Conservation (phyloP, 441 rosid species). For the Aquilaria agallochum region DNA sequence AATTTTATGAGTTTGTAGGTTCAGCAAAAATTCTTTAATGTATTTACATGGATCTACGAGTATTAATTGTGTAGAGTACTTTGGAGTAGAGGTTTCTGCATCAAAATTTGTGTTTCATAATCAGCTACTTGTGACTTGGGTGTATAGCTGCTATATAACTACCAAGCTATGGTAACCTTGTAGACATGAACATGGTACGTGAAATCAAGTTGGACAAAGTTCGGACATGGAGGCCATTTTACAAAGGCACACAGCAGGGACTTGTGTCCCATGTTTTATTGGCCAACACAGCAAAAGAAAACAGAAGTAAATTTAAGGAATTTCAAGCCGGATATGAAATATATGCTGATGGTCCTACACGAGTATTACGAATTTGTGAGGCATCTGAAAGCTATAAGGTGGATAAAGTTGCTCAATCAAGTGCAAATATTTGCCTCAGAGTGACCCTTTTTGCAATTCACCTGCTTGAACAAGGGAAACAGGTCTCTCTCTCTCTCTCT, state of each 20-base stretch:
- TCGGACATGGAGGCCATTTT: slow-evolving; percentile 91
- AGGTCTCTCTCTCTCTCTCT: slow-evolving; percentile 38
- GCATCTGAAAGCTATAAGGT: slow-evolving; percentile 48
- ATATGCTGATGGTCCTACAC: slow-evolving; percentile 86
- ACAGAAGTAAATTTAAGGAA: slow-evolving; percentile 36
- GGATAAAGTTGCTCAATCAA: slow-evolving; percentile 36
- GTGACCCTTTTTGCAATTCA: slow-evolving; percentile 60
- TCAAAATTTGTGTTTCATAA: too few relatives aligned
- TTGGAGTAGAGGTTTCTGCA: too few relatives aligned
- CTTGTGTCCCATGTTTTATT: slow-evolving; percentile 50
- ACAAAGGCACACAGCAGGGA: slow-evolving; percentile 48
- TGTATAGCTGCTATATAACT: neutral
- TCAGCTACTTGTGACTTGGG: too few relatives aligned
- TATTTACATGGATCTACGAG: too few relatives aligned
- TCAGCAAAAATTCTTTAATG: too few relatives aligned
- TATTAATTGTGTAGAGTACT: too few relatives aligned
- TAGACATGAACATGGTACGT: slow-evolving; percentile 64
- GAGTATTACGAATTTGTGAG: slow-evolving; percentile 86
- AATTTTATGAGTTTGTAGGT: too few relatives aligned
- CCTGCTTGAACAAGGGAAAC: slow-evolving; percentile 69
- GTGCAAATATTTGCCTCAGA: slow-evolving; percentile 69
- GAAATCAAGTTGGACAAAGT: slow-evolving; percentile 96
- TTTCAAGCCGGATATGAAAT: slow-evolving; percentile 81
- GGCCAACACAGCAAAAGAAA: slow-evolving; percentile 37
- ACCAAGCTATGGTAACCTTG: slow-evolving; percentile 16